A percentile compares a stretch with the other conserved stretches of the same genome.
These are phyloP conservation scores for Aspergillus kassunensis DNA, from an alignment of 495 filamentous ascomycete species.

Conservation along the genomic window DNA sequence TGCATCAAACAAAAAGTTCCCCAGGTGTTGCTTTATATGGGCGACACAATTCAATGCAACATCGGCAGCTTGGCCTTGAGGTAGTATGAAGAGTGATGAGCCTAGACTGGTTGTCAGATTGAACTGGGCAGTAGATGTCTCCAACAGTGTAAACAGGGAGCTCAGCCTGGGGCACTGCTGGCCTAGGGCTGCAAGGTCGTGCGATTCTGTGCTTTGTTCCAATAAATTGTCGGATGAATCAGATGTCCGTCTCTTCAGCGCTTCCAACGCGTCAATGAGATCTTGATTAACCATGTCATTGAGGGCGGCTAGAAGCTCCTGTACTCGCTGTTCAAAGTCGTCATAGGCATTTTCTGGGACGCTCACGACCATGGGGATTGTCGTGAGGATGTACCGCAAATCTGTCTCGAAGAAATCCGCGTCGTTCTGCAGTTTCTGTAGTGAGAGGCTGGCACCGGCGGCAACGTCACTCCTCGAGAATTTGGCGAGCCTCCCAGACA, in stretches of 20 bases:
- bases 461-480: background rate
- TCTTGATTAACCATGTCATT: background rate
- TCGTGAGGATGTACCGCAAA: background rate
- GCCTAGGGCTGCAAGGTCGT: background rate
- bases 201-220: background rate
- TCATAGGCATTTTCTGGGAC: background rate
- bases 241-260: background rate
- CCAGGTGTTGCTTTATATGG: background rate
- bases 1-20: background rate
- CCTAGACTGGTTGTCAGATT: background rate
- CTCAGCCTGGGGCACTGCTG: background rate
- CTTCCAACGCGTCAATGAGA: background rate
- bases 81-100: background rate
- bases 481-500: background rate
- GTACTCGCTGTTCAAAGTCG: background rate
- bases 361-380: background rate
- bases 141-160: background rate
- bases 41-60: background rate
- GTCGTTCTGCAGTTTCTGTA: background rate
- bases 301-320: background rate
- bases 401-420: constrained; percentile 5
- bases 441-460: background rate
- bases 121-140: background rate
- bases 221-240: no score
- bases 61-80: background rate